Conservation (phyloP, 2,329 filamentous ascomycete species). For the Diaporthe longicolla region DNA sequence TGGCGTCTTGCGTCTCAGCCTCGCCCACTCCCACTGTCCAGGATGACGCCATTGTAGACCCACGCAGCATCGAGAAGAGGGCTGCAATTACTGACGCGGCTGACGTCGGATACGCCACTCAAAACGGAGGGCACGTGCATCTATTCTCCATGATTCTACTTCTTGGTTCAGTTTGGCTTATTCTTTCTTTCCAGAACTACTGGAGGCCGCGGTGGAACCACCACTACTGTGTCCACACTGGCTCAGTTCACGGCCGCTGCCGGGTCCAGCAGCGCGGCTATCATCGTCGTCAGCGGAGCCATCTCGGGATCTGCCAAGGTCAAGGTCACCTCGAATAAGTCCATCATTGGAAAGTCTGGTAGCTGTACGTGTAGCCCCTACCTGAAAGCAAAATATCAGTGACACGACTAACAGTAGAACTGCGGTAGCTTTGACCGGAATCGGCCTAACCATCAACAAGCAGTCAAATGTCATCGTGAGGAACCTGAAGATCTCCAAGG, state of each 20-base stretch:
- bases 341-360: slow-evolving; percentile 61
- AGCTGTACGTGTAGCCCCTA: slow-evolving; percentile 41
- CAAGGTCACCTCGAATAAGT: slow-evolving; percentile 63
- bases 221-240: slow-evolving; percentile 68
- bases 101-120: slow-evolving; percentile 24
- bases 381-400: neutral
- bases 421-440: slow-evolving; percentile 53
- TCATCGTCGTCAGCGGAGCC: slow-evolving; percentile 61
- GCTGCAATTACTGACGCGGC: slow-evolving; percentile 23
- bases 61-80: slow-evolving; percentile 22
- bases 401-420: neutral
- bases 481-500: slow-evolving; percentile 72
- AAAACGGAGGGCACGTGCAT: slow-evolving; percentile 8
- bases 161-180: neutral
- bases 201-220: slow-evolving; percentile 67
- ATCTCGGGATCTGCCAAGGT: slow-evolving; percentile 60
- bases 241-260: slow-evolving; percentile 65
- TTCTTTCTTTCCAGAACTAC: slow-evolving; percentile 57
- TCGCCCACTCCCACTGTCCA: slow-evolving; percentile 28
- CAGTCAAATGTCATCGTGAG: slow-evolving; percentile 73
- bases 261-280: slow-evolving; percentile 58
- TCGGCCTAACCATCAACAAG: slow-evolving; percentile 67
- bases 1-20: slow-evolving; percentile 14
- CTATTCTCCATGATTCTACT: neutral
- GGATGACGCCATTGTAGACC: slow-evolving; percentile 9